Evolutionary conservation across 208 protist genomes (phyloP).

Genomic region (Leishmania major): DNA sequence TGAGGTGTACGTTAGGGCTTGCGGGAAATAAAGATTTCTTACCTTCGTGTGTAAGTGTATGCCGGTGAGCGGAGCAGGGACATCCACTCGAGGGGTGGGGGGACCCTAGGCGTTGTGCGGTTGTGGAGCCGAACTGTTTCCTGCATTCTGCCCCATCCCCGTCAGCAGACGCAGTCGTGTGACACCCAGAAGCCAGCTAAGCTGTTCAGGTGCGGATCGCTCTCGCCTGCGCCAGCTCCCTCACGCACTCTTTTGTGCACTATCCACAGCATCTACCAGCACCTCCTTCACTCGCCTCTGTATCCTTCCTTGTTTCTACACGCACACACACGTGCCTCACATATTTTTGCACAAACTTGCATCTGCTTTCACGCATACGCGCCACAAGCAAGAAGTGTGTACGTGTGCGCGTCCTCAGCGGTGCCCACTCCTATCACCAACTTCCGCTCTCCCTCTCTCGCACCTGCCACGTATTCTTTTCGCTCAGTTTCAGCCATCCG

Average conservation of each 20-base stretch:
- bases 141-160: background rate
- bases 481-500: background rate
- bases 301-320: too few species aligned
- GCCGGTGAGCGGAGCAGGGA: background rate
- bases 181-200: background rate
- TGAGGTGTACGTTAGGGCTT: background rate
- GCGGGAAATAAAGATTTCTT: background rate
- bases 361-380: background rate
- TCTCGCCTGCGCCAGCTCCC: background rate
- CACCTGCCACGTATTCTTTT: slow-evolving; percentile 1
- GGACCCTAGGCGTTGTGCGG: background rate
- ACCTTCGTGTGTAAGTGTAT: background rate
- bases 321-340: background rate
- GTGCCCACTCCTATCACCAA: background rate
- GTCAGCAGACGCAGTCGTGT: background rate
- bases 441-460: background rate
- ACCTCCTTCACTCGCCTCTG: background rate
- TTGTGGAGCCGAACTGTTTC: background rate
- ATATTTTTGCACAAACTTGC: background rate
- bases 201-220: background rate
- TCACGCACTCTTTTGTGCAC: background rate
- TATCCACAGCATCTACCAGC: background rate
- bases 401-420: background rate
- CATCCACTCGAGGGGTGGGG: background rate
- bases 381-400: background rate